A percentile compares a stretch with the other conserved stretches of the same genome.
phyloP scores from a whole-genome alignment of 2,329 filamentous ascomycete genomes.

The Tolypocladium album region DNA sequence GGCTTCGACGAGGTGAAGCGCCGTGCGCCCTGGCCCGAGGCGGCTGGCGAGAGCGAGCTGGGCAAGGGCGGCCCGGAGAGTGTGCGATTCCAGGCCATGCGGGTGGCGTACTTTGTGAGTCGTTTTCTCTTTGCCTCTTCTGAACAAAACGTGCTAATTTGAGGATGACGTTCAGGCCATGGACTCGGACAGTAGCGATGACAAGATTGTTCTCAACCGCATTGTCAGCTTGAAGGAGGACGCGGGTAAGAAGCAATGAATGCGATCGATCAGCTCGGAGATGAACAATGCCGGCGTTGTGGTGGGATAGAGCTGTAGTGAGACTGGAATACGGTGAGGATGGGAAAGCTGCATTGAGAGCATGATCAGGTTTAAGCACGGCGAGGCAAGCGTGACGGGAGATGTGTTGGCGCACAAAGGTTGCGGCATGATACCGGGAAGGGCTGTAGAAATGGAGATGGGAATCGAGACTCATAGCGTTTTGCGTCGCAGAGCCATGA shows the following conservation, averaged over 20 bases:
- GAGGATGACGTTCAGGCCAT: conserved; percentile 38
- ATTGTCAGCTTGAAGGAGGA: conserved; percentile 92
- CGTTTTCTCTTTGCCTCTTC: no score
- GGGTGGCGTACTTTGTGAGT: conserved; percentile 72
- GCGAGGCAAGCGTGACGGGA: neutral
- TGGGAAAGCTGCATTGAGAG: neutral
- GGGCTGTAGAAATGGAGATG: neutral
- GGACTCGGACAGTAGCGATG: conserved; percentile 67
- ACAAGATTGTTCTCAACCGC: conserved; percentile 78
- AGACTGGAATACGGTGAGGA: neutral
- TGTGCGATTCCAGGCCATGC: conserved; percentile 83
- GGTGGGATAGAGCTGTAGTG: neutral
- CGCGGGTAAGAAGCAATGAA: conserved; percentile 43
- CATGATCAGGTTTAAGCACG: neutral
- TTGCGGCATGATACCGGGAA: neutral
- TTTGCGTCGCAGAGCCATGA: neutral
- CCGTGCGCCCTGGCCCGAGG: conserved; percentile 72
- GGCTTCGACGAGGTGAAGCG: conserved; percentile 69
- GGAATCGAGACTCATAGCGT: neutral
- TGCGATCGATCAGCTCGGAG: neutral
- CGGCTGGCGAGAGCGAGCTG: conserved; percentile 56
- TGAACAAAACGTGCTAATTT: neutral
- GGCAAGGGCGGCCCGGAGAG: conserved; percentile 56
- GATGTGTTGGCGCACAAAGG: neutral
- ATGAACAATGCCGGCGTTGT: neutral